phyloP scores from a whole-genome alignment of 2,329 filamentous ascomycete genomes.

The Penicillium rolfsii region DNA sequence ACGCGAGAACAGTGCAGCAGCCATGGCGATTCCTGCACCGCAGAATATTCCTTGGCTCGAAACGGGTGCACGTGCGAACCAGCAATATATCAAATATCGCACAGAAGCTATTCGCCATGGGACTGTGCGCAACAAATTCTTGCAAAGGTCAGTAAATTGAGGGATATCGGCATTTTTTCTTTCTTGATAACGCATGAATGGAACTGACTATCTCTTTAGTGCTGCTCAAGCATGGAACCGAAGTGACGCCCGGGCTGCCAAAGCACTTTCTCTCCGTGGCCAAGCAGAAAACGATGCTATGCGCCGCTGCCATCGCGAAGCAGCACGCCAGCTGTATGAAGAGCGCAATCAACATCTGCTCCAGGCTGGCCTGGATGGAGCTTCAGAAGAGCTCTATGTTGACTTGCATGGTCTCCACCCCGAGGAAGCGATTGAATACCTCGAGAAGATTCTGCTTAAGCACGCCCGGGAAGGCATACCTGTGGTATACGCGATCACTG shows the following conservation, averaged over 20 bases:
- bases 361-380: conserved; percentile 47
- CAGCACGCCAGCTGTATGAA: conserved; percentile 88
- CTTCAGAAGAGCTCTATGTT: conserved; percentile 78
- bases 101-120: conserved; percentile 97
- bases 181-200: not conserved
- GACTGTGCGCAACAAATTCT: conserved; percentile 91
- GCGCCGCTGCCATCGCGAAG: conserved; percentile 94
- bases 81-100: conserved; percentile 90
- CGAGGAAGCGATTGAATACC: conserved; percentile 92
- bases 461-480: conserved; percentile 70
- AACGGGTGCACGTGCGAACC: conserved; percentile 87
- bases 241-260: conserved; percentile 93
- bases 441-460: conserved; percentile 83
- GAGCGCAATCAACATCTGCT: conserved; percentile 77
- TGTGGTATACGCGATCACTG: conserved; percentile 93
- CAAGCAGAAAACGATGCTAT: conserved; percentile 97
- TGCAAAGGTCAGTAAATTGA: conserved; percentile 71
- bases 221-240: conserved; percentile 98
- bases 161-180: not conserved
- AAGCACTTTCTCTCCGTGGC: conserved; percentile 88
- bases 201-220: conserved; percentile 50
- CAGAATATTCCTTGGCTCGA: conserved; percentile 96
- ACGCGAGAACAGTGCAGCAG: conserved; percentile 77
- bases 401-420: conserved; percentile 98
- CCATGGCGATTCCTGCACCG: conserved; percentile 81